A percentile compares a stretch with the other conserved stretches of the same genome.
phyloP scores from a whole-genome alignment of 495 filamentous ascomycete species.

The Lasiosphaeriaceae sp. region DNA sequence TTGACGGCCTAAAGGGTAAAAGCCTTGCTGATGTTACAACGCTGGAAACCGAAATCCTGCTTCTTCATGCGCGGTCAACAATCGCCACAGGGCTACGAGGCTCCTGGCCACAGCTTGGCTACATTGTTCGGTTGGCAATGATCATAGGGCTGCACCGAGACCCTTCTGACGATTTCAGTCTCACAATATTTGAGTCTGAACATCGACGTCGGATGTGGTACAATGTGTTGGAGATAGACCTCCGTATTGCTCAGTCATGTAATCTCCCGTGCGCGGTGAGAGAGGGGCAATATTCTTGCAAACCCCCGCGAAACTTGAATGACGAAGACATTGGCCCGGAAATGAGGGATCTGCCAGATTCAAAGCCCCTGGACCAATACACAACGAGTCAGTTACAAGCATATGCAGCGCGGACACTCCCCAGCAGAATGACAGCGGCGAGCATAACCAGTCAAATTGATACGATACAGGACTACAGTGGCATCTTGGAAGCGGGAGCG shows the following conservation, averaged over 20 bases:
- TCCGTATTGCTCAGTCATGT: slow-evolving; percentile 33
- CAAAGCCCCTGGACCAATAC: slow-evolving; percentile 32
- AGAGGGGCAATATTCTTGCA: slow-evolving; percentile 35
- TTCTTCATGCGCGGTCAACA: slow-evolving; percentile 32
- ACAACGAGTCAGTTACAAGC: slow-evolving; percentile 33
- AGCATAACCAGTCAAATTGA: slow-evolving; percentile 34
- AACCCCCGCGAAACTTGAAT: slow-evolving; percentile 33
- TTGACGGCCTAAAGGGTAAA: slow-evolving; percentile 33
- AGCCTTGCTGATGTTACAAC: slow-evolving; percentile 35
- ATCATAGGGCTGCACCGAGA: slow-evolving; percentile 40
- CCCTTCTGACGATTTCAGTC: slow-evolving; percentile 34
- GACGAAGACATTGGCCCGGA: slow-evolving; percentile 24
- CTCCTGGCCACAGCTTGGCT: slow-evolving; percentile 36
- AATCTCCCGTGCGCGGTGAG: slow-evolving; percentile 35
- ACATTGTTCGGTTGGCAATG: slow-evolving; percentile 40
- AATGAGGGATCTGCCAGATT: slow-evolving; percentile 26
- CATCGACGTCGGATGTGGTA: slow-evolving; percentile 35
- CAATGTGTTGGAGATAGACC: slow-evolving; percentile 36
- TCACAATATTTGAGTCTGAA: slow-evolving; percentile 32
- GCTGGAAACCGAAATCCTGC: slow-evolving; percentile 34
- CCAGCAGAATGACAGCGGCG: slow-evolving; percentile 27
- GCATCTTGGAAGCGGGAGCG: slow-evolving; percentile 32
- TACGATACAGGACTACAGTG: slow-evolving; percentile 28
- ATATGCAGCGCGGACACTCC: slow-evolving; percentile 31
- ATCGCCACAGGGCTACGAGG: slow-evolving; percentile 32